Evolutionary conservation across 1,284 basidiomycete genomes (phyloP), one percentile per base, ranked within the genome.

Genomic region (Puccinia coronata): DNA sequence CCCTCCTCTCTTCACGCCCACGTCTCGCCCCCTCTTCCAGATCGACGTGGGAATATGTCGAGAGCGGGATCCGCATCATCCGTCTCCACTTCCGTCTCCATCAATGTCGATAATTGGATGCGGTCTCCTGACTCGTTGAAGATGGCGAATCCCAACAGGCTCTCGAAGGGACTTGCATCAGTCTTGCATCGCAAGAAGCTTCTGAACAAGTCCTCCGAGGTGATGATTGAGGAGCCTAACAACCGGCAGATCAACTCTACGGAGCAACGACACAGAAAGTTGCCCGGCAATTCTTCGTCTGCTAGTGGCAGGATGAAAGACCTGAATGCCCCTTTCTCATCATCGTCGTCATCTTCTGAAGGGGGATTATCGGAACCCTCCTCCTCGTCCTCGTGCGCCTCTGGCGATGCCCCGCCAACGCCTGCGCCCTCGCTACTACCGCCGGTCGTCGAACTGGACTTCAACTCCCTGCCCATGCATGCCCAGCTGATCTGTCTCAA

Each of bases 401-500:
- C 39, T 31, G 28, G 23, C 25, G 23, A 57, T 57, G 34, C 43
- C 11, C 36, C 71, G 31, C 49, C 16, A 5, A 34, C 49, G 28
- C 47, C 69, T 31, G 16, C 41, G 12, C 47, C 72, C 6, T n/a
- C 39, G 2, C 43, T n/a, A 18, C 36, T 59, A 74, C 57, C 57
- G n/a, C 77, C 77, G 23, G 63, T 61, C 6, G 51, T 79, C 18
- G 77, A 79, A 55, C 39, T 79, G 31, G 77, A 79, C 39, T 79
- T 79, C 47, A 79, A 79, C 57, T 69, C 77, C 43, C 57, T 79
- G 41, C 77, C 77, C 34, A 79, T 79, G 63, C 49, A 53, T 57
- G 77, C 77, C 55, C 77, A 79, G 41, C 47, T 79, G 53, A 70
- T 79, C 69, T 79, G 77, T 59, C 55, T 79, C 1, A 79, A 79